phyloP scores from a whole-genome alignment of 2,329 filamentous ascomycete species.

The Lachnum nothofagi region DNA sequence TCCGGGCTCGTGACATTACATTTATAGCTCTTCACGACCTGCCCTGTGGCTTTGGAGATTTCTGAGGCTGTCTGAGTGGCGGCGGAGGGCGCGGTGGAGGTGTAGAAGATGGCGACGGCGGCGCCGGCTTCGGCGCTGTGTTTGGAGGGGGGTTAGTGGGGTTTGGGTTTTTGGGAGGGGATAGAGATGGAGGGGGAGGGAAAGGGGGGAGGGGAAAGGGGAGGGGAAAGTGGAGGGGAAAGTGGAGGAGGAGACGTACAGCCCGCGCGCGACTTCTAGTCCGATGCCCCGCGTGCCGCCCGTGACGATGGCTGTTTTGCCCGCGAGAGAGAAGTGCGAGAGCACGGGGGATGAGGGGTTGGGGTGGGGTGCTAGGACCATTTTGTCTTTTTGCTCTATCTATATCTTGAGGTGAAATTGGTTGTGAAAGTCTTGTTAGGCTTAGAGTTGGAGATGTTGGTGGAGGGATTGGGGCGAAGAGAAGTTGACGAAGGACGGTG shows the following conservation, averaged over 20 bases:
- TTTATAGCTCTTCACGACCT: conserved; percentile 34
- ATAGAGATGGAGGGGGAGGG: too few species aligned
- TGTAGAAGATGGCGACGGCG: conserved; percentile 36
- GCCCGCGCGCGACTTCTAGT: conserved; percentile 38
- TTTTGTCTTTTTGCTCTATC: neutral
- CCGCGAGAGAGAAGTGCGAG: conserved; percentile 33
- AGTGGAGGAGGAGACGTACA: too few species aligned
- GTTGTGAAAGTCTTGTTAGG: too few species aligned
- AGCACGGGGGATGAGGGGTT: conserved; percentile 4
- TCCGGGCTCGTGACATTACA: conserved; percentile 32
- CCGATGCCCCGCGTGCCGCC: conserved; percentile 43
- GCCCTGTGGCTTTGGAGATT: conserved; percentile 11
- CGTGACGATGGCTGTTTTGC: conserved; percentile 41
- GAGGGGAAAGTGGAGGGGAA: too few species aligned
- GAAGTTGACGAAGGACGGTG: neutral
- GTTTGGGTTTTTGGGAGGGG: too few species aligned
- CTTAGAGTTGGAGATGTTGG: too few species aligned
- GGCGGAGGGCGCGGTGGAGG: conserved; percentile 18
- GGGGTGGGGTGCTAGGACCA: conserved; percentile 7
- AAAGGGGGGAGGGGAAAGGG: too few species aligned
- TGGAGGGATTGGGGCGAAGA: too few species aligned
- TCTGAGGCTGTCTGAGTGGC: conserved; percentile 28
- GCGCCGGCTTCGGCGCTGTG: conserved; percentile 44
- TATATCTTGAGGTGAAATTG: too few species aligned
- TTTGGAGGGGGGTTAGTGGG: too few species aligned